A percentile compares a stretch with the other conserved stretches of the same genome.
phyloP scores from a whole-genome alignment of 2,329 filamentous ascomycete genomes.

The Alternaria ventricosa region DNA sequence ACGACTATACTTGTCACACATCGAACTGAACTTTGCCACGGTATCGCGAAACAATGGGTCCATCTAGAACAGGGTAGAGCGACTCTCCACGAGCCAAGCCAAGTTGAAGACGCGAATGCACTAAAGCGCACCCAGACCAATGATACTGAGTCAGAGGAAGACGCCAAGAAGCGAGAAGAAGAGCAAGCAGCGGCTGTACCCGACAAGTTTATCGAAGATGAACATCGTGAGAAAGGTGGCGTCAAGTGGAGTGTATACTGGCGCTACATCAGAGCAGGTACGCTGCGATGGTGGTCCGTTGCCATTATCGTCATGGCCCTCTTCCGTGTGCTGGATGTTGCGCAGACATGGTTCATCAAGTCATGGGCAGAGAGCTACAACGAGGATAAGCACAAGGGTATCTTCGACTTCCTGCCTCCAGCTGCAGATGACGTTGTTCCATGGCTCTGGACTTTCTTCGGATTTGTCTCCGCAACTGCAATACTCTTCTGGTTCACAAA shows the following conservation, averaged over 20 bases:
- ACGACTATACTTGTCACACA: slow-evolving; percentile 69
- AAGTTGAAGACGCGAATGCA: slow-evolving; percentile 54
- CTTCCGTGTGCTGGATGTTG: slow-evolving; percentile 69
- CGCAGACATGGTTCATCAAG: slow-evolving; percentile 82
- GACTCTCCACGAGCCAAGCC: slow-evolving; percentile 48
- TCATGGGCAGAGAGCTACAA: slow-evolving; percentile 82
- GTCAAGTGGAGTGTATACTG: slow-evolving; percentile 80
- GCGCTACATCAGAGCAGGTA: slow-evolving; percentile 84
- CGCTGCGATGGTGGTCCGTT: slow-evolving; percentile 73
- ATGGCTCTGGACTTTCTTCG: slow-evolving; percentile 76
- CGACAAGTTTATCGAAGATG: slow-evolving; percentile 81
- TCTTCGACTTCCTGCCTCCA: slow-evolving; percentile 63
- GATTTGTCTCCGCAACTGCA: slow-evolving; percentile 56
- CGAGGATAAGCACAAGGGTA: slow-evolving; percentile 30
- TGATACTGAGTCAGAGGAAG: slow-evolving; percentile 44
- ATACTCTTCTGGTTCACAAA: slow-evolving; percentile 64
- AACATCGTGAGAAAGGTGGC: slow-evolving; percentile 74
- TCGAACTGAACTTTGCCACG: slow-evolving; percentile 72
- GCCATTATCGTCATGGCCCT: slow-evolving; percentile 68
- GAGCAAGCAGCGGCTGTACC: slow-evolving; percentile 62
- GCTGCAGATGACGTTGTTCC: slow-evolving; percentile 71
- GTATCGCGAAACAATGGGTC: slow-evolving; percentile 76
- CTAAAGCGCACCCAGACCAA: slow-evolving; percentile 49
- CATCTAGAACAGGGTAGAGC: slow-evolving; percentile 70
- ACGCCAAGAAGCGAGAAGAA: slow-evolving; percentile 44